Percentiles rank a stretch among this genome's conserved stretches.
phyloP scores from a whole-genome alignment of 495 filamentous ascomycete species.

The Penicillium simplicissimum region DNA sequence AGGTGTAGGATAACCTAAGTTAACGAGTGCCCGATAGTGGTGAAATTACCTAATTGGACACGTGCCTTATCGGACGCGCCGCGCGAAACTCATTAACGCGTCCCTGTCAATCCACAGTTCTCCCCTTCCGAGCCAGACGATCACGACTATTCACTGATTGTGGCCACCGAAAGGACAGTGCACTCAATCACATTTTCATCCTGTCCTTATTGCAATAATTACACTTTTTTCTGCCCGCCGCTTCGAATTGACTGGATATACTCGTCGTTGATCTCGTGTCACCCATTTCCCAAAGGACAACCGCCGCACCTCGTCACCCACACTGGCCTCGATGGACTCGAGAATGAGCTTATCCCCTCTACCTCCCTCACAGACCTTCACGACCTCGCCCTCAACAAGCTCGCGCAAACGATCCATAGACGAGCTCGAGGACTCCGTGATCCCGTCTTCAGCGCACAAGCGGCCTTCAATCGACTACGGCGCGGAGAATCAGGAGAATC shows the following conservation, averaged over 20 bases:
- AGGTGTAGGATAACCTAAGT: background rate
- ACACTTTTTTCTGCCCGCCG: background rate
- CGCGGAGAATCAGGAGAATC: conserved; percentile 35
- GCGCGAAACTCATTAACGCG: conserved; percentile 31
- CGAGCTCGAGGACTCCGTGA: conserved; percentile 29
- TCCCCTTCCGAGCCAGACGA: conserved; percentile 7
- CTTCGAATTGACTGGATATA: background rate
- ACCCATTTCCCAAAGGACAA: background rate
- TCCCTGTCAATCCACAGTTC: conserved; percentile 15
- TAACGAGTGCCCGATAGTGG: background rate
- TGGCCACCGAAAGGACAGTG: background rate
- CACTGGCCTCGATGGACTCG: conserved; percentile 13
- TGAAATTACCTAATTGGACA: conserved; percentile 21
- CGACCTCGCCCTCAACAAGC: conserved; percentile 20
- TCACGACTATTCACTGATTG: background rate
- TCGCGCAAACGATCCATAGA: conserved; percentile 36
- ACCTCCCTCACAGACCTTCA: conserved; percentile 14
- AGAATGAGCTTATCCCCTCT: conserved; percentile 23
- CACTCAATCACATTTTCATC: background rate
- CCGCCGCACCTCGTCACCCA: background rate
- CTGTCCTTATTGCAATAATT: background rate
- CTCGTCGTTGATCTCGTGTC: background rate
- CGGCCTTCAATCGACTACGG: conserved; percentile 11
- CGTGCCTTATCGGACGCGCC: conserved; percentile 32
- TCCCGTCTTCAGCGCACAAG: conserved; percentile 22